Conservation (phyloP, 177 flowering plant species). For the Vitis hybrid region DNA sequence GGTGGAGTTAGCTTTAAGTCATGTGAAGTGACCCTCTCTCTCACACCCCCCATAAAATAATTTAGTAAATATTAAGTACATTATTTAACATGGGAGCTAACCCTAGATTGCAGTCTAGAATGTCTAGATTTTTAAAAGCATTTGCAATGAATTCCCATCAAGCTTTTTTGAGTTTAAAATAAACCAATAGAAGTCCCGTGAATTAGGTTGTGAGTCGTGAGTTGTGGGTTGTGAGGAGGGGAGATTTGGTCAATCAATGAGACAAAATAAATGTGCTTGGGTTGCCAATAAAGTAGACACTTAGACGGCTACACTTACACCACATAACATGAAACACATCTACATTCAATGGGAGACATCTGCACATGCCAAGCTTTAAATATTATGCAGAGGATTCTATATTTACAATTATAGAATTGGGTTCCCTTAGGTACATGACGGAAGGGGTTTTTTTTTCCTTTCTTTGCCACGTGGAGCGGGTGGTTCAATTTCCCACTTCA, state of each 20-base stretch:
- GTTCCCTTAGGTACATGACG: no score
- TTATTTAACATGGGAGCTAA: slow-evolving; percentile 16
- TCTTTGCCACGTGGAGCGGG: no score
- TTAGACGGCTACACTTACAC: slow-evolving; percentile 35
- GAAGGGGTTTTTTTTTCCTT: no score
- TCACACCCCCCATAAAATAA: background rate
- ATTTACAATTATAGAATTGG: background rate
- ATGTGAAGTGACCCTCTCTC: slow-evolving; percentile 51
- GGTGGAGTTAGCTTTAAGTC: slow-evolving; percentile 89
- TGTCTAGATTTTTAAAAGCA: slow-evolving; percentile 25
- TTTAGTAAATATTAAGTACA: background rate
- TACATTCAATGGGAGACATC: slow-evolving; percentile 31
- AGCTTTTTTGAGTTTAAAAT: slow-evolving; percentile 10
- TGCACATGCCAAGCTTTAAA: slow-evolving; percentile 32
- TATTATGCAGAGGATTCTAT: background rate
- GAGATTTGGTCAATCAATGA: slow-evolving; percentile 40
- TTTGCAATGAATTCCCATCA: slow-evolving; percentile 15
- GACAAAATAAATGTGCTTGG: slow-evolving; percentile 28
- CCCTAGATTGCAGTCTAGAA: slow-evolving; percentile 47
- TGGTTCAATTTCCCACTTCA: no score
- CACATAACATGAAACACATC: slow-evolving; percentile 29
- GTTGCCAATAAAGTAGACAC: slow-evolving; percentile 30
- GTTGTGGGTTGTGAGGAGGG: background rate
- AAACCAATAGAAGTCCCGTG: slow-evolving; percentile 26
- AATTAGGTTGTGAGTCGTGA: slow-evolving; percentile 13